Base-by-base conservation (phyloP, 345 rosid genomes). In the Gossypium sturtianum region DNA sequence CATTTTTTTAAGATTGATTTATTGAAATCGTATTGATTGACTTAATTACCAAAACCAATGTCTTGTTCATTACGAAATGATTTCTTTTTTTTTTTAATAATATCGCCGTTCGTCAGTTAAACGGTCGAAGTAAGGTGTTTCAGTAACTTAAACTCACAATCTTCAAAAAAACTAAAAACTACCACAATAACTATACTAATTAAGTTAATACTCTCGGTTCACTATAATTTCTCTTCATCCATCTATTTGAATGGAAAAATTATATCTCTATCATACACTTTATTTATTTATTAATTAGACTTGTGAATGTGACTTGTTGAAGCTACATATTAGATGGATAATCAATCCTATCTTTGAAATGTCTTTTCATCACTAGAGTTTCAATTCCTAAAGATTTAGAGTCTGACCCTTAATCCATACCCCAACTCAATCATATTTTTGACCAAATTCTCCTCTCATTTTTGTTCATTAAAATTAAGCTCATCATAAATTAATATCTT, bases 301-400 rank as follows among this genome's bases (percentile, higher is more conserved):
- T 29, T 23, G 15, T 59, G 38, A 60, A 23, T 9, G 20, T 4
- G 19, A 15, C 64, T 8, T 67, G 71, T 44, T 22, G 27, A 56
- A 58, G 54, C 20, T 15, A 58, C 4, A 17, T 25, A 49, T 65
- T 3, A 34, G 38, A 34, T 41, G 4, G 63, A 57, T 52, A 17
- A 52, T 68, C 73, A 43, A 17, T 48, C 64, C 76, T 7, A 52
- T 43, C 63, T 58, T 52, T 44, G 11, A 12, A 58, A 23, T 27
- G 22, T 25, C 54, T 19, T 62, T 58, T 79, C 81, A 47, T 43
- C 71, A 63, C 45, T 82, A 11, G 38, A 22, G 53, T 22, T 66
- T 47, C 71, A 43, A 70, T 61, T 68, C 47, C 66, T 25, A 65
- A 27, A 72, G 38, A 62, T 69, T 69, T 66, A 70, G 76, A 45